A percentile compares a stretch with the other conserved stretches of the same genome.
phyloP scores from a whole-genome alignment of 768 basidiomycete genomes.

The Termitomyces sp. region DNA sequence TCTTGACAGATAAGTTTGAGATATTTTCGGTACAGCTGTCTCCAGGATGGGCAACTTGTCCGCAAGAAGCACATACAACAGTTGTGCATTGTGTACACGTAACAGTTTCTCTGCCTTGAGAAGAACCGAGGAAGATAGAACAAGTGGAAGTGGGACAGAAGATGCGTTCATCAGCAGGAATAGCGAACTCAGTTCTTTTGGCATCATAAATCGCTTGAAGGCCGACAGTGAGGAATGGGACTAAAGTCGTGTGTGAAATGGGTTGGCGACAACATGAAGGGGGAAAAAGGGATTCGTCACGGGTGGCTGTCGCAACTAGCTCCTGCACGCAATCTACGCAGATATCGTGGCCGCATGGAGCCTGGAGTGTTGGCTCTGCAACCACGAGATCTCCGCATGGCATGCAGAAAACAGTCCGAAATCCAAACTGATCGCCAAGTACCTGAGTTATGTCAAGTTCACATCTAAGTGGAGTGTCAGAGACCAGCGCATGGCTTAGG shows the following conservation, averaged over 20 bases:
- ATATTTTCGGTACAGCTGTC: slow-evolving; percentile 38
- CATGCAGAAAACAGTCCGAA: slow-evolving; percentile 13
- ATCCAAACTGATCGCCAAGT: slow-evolving; percentile 11
- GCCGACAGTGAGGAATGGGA: slow-evolving; percentile 22
- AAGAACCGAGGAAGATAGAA: slow-evolving; percentile 48
- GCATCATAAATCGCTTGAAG: slow-evolving; percentile 27
- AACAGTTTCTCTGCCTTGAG: slow-evolving; percentile 11
- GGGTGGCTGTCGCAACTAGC: slow-evolving; percentile 35
- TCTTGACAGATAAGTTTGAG: slow-evolving; percentile 33
- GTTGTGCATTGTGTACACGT: slow-evolving; percentile 34
- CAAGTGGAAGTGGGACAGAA: slow-evolving; percentile 49
- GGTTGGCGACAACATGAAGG: slow-evolving; percentile 43
- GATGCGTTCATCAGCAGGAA: slow-evolving; percentile 34
- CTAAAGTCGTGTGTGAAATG: slow-evolving; percentile 23
- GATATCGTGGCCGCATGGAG: slow-evolving; percentile 43
- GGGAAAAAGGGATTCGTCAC: slow-evolving; percentile 49
- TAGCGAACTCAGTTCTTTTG: slow-evolving; percentile 44
- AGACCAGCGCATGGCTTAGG: not conserved
- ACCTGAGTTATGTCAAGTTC: slow-evolving; percentile 6
- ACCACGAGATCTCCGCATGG: slow-evolving; percentile 15
- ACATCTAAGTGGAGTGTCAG: not conserved
- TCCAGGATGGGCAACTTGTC: slow-evolving; percentile 35
- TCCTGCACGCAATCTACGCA: slow-evolving; percentile 38
- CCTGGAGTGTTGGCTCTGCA: slow-evolving; percentile 24
- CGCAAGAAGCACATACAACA: slow-evolving; percentile 46